Conservation (phyloP, 306 rosid genomes). For the Quercus ilex region DNA sequence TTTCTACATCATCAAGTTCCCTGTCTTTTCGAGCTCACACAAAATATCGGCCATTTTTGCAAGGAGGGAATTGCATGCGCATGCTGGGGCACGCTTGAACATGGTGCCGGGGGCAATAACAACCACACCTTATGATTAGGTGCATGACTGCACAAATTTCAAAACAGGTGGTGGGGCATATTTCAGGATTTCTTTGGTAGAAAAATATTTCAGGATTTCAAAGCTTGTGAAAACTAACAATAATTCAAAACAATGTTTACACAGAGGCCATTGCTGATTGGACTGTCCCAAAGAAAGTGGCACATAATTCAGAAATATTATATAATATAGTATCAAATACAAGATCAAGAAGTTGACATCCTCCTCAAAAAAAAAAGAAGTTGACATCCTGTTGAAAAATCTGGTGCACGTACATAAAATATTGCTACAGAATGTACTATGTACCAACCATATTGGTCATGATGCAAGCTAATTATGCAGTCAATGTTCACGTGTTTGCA, state of each 20-base stretch:
- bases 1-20: neutral
- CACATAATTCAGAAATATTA: neutral
- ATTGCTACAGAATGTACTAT: too few species aligned
- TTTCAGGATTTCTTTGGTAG: neutral
- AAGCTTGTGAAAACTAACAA: neutral
- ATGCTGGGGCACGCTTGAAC: slow-evolving; percentile 10
- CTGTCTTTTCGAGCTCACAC: slow-evolving; percentile 14
- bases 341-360: neutral
- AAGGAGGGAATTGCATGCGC: slow-evolving; percentile 14
- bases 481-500: too few species aligned
- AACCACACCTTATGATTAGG: slow-evolving; percentile 8
- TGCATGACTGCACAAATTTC: slow-evolving; percentile 19
- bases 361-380: too few species aligned
- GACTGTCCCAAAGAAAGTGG: slow-evolving; percentile 11
- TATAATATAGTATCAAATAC: too few species aligned
- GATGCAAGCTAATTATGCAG: too few species aligned
- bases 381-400: neutral
- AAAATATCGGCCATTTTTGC: slow-evolving; percentile 12
- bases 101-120: neutral
- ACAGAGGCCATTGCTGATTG: neutral
- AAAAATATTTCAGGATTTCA: neutral
- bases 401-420: too few species aligned
- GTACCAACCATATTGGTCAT: too few species aligned
- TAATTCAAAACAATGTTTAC: slow-evolving; percentile 3
- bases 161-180: slow-evolving; percentile 10